Percentiles rank a stretch among this genome's conserved stretches.
phyloP scores from a whole-genome alignment of 345 rosid genomes.

The Eucalyptus coolabah region DNA sequence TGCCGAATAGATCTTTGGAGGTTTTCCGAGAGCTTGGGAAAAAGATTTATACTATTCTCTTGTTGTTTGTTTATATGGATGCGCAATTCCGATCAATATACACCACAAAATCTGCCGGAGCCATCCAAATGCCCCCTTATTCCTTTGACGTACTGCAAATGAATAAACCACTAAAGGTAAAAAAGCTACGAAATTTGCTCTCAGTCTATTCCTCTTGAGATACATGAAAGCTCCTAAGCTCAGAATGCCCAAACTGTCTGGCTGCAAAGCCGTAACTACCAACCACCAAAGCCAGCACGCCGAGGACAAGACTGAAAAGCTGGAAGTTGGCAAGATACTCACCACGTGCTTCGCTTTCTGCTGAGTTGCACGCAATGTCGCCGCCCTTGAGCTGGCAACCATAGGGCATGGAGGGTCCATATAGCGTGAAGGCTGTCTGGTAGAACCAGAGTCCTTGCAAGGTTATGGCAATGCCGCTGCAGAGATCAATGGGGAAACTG shows the following conservation, averaged over 20 bases:
- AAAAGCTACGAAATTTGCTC: background rate
- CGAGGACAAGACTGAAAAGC: constrained; percentile 53
- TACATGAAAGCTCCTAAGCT: constrained; percentile 3
- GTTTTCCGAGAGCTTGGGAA: background rate
- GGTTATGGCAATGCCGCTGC: constrained; percentile 62
- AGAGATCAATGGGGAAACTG: constrained; percentile 75
- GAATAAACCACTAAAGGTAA: background rate
- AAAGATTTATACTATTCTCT: background rate
- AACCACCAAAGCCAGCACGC: constrained; percentile 50
- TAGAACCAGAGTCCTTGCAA: constrained; percentile 99
- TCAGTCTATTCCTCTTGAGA: constrained; percentile 5
- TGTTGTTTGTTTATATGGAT: background rate
- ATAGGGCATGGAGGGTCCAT: constrained; percentile 89
- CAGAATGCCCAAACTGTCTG: constrained; percentile 34
- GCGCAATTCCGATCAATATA: background rate
- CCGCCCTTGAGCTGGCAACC: constrained; percentile 51
- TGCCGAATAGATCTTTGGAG: background rate
- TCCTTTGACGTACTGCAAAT: background rate
- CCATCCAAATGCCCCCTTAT: background rate
- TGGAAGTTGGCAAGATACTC: constrained; percentile 83
- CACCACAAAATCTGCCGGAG: background rate
- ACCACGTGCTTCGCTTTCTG: constrained; percentile 49
- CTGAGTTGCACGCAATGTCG: constrained; percentile 35
- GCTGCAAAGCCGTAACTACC: constrained; percentile 45
- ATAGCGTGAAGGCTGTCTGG: constrained; percentile 90